phyloP scores from a whole-genome alignment of 768 basidiomycete species.

The Collybia sp. region DNA sequence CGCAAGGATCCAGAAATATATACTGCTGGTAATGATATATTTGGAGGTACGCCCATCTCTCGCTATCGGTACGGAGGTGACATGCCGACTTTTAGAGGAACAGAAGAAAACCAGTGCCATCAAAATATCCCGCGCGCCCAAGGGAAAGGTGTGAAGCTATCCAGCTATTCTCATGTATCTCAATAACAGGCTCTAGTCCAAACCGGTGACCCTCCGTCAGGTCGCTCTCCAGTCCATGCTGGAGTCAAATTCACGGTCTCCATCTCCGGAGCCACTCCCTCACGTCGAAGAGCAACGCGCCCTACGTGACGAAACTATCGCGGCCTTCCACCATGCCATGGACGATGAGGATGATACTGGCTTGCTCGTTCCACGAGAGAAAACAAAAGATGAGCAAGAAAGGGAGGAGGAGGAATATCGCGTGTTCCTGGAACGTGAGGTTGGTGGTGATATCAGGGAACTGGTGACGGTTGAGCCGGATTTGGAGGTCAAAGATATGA shows the following conservation, averaged over 20 bases:
- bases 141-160: conserved; percentile 45
- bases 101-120: conserved; percentile 40
- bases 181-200: conserved; percentile 36
- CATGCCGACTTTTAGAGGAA: conserved; percentile 50
- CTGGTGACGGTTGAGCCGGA: conserved; percentile 56
- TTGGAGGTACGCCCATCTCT: conserved; percentile 55
- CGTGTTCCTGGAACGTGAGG: conserved; percentile 75
- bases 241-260: conserved; percentile 45
- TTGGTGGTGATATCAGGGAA: conserved; percentile 67
- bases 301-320: conserved; percentile 78
- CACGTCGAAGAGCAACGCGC: conserved; percentile 74
- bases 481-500: conserved; percentile 11
- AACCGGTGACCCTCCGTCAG: conserved; percentile 73
- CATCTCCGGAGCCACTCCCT: conserved; percentile 46
- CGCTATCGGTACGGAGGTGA: background rate
- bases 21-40: conserved; percentile 60
- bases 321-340: conserved; percentile 64
- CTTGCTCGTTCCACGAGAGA: conserved; percentile 69
- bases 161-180: background rate
- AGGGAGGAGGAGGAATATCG: conserved; percentile 84
- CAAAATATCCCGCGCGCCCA: conserved; percentile 18
- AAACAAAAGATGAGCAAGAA: conserved; percentile 72
- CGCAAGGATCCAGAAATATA: conserved; percentile 85
- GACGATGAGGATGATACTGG: conserved; percentile 34
- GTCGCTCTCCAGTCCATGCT: conserved; percentile 63